Evolutionary conservation across 1,284 basidiomycete species (phyloP), one percentile per base, ranked within the genome.

Genomic region (Phellopilus nigrolimitatus): DNA sequence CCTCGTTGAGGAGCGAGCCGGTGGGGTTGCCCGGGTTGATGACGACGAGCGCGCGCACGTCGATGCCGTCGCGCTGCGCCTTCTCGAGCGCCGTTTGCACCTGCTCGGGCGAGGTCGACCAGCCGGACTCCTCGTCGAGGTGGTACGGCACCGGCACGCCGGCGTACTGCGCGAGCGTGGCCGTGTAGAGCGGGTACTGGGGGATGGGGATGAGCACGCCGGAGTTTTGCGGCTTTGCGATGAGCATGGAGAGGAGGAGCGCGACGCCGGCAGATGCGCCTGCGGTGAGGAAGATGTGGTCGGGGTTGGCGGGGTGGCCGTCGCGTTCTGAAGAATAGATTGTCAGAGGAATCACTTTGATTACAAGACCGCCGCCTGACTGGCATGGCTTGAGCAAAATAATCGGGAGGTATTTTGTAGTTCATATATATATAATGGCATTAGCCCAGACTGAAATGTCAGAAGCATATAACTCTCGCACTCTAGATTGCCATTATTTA

Each of bases 11-110:
- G 53, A 94, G 78, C 2, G 85, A 81, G 36, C 94, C 95, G 0
- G 94, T 97, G 17, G 95, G 94, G 71, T 97, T 97, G 24, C 94
- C 94, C 1, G 94, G 94, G 72, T 97, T 97, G 75, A 97, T 97
- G 61, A 97, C 81, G 53, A 95, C 94, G 55, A 97, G 79, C 2
- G 88, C 91, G 62, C 87, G 90, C 47, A 90, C 76, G 8, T 71
- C 69, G 25, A 77, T 73, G 52, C 87, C 88, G 7, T 86, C 78
- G 54, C 72, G 68, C 30, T 78, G 71, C 1, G 89, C 89, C 48
- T 84, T 78, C 21, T 78, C 72, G 54, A 98, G 73, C 10, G 86
- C 81, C 1, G 74, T 69, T 53, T 82, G 74, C 61, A 99, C 82
- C 43, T 82, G 78, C 9, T 73, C 63, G 30, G 86, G 74, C 49